phyloP scores from a whole-genome alignment of 306 rosid genomes.

The Gynostemma pentaphyllum region DNA sequence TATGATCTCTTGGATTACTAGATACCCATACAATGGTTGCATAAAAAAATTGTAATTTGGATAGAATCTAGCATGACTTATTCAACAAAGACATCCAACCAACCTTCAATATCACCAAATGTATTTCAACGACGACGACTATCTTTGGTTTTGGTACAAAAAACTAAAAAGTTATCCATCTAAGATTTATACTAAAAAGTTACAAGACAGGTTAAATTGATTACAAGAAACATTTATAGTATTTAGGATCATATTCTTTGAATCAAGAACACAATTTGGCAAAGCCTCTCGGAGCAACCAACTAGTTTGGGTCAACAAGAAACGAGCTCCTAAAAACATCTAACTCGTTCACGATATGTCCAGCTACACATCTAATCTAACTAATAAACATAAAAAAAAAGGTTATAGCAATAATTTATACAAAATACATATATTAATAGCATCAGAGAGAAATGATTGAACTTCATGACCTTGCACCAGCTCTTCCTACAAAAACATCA shows the following conservation, averaged over 20 bases:
- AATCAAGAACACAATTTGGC: neutral
- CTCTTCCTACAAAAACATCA: neutral
- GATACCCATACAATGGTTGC: neutral
- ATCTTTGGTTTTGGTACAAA: neutral
- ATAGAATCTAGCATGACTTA: too few species aligned
- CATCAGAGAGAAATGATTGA: neutral
- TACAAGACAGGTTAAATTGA: neutral
- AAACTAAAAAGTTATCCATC: too few species aligned
- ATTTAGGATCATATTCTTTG: neutral
- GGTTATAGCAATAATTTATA: neutral
- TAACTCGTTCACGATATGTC: neutral
- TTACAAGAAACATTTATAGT: neutral
- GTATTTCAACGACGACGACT: neutral
- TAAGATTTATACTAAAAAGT: neutral
- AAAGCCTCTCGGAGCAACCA: neutral
- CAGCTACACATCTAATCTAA: neutral
- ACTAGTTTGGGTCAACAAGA: neutral
- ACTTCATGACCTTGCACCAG: neutral
- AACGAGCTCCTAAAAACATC: neutral
- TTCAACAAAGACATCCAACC: neutral
- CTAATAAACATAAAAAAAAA: neutral
- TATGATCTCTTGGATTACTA: neutral
- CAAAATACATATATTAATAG: neutral
- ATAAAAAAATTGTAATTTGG: neutral
- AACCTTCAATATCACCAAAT: neutral